phyloP scores from a whole-genome alignment of 306 rosid species.

The Dalbergia oliveri region DNA sequence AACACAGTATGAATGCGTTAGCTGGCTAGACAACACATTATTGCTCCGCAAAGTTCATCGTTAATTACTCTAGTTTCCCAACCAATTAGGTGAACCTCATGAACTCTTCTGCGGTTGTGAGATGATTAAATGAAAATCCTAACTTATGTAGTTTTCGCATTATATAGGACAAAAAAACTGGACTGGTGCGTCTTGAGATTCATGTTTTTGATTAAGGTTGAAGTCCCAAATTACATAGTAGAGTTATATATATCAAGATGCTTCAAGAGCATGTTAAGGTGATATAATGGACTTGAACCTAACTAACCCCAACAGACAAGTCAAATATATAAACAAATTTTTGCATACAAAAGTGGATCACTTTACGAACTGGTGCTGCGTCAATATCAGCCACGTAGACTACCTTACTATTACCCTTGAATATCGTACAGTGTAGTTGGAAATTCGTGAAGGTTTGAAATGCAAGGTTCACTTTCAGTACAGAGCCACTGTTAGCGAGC shows the following conservation, averaged over 20 bases:
- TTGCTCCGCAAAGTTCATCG: too few relatives aligned
- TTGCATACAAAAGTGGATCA: background rate
- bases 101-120: background rate
- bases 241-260: too few relatives aligned
- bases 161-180: too few relatives aligned
- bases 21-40: background rate
- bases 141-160: background rate
- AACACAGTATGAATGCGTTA: background rate
- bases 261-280: too few relatives aligned
- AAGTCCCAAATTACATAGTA: too few relatives aligned
- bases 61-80: background rate
- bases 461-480: constrained; percentile 22
- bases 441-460: constrained; percentile 17
- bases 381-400: constrained; percentile 2
- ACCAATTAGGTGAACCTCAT: background rate
- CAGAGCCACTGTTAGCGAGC: background rate
- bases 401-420: too few relatives aligned
- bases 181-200: too few relatives aligned
- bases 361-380: constrained; percentile 3
- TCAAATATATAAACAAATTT: constrained; percentile 1
- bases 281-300: too few relatives aligned
- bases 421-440: background rate
- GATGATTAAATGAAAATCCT: background rate
- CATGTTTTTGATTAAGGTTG: too few relatives aligned
- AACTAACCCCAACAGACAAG: background rate